These are phyloP conservation scores for Starmerella stellata DNA, from an alignment of 805 yeast genomes.

Conservation along the genomic window DNA sequence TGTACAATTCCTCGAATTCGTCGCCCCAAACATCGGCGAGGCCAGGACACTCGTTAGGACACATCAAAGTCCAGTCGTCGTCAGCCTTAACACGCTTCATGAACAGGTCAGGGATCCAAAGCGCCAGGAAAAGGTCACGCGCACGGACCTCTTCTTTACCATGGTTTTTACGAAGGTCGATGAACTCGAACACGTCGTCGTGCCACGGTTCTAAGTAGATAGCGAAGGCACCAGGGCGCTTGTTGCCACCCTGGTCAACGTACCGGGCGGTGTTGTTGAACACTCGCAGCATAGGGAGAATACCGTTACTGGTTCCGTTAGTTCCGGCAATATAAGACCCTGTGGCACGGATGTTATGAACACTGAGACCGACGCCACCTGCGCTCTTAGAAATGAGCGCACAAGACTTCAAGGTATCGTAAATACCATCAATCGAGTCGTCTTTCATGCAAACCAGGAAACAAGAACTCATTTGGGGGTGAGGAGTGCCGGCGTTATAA, in stretches of 20 bases:
- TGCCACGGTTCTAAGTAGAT: conserved; percentile 96
- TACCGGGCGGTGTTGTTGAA: conserved; percentile 91
- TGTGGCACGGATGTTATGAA: conserved; percentile 67
- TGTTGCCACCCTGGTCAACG: conserved; percentile 97
- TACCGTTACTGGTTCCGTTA: conserved; percentile 80
- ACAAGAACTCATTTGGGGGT: conserved; percentile 77
- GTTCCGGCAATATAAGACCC: conserved; percentile 85
- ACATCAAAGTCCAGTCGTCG: conserved; percentile 73
- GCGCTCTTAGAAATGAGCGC: conserved; percentile 87
- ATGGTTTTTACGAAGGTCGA: conserved; percentile 78
- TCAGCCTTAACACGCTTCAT: conserved; percentile 74
- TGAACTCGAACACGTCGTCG: conserved; percentile 68
- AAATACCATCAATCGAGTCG: conserved; percentile 91
- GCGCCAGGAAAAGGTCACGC: conserved; percentile 77
- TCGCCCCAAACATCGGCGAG: conserved; percentile 68
- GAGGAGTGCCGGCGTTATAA: conserved; percentile 80
- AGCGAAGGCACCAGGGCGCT: conserved; percentile 95
- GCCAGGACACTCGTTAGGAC: conserved; percentile 80
- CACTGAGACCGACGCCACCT: conserved; percentile 87
- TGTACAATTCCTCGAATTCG: conserved; percentile 56
- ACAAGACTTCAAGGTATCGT: conserved; percentile 68
- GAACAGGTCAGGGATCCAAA: conserved; percentile 89
- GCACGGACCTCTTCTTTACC: conserved; percentile 91
- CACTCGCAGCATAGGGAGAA: conserved; percentile 91
- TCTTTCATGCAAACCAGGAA: conserved; percentile 80